Conservation (phyloP, 2,329 filamentous ascomycete genomes). For the Beauveria rudraprayagi region DNA sequence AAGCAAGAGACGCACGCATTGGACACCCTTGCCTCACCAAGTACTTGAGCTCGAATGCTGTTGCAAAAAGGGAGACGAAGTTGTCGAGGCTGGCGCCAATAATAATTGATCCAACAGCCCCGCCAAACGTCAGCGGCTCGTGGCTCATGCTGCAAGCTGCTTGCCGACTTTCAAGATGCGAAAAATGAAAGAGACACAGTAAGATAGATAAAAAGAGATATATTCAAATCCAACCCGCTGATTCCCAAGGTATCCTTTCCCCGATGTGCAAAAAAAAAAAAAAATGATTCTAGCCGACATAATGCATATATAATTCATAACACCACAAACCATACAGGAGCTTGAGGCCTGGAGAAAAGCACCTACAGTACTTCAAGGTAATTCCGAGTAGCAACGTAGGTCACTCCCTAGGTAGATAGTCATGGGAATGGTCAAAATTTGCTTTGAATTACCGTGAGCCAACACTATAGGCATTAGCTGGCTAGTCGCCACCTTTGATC, state of each 20-base stretch:
- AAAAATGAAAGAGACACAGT: no score
- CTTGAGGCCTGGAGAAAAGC: no score
- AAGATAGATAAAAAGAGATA: no score
- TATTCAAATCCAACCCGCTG: not conserved
- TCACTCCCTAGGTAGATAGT: no score
- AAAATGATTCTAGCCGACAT: not conserved
- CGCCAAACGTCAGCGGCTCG: not conserved
- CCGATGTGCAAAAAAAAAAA: slow-evolving; percentile 1
- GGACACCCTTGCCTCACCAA: not conserved
- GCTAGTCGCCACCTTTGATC: slow-evolving; percentile 33
- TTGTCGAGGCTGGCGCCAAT: not conserved
- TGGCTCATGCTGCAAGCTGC: no score
- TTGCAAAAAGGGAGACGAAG: not conserved
- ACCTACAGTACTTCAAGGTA: no score
- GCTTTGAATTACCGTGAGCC: no score
- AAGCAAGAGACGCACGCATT: not conserved
- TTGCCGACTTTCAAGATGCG: no score
- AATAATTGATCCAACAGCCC: not conserved
- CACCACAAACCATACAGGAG: not conserved
- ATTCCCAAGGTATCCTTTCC: slow-evolving; percentile 9
- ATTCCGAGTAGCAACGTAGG: no score
- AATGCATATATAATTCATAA: not conserved
- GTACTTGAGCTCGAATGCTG: not conserved
- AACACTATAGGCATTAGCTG: not conserved
- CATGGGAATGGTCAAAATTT: no score